Conservation (phyloP, 75 land plant species). For the Cunninghamia lanceolata region DNA sequence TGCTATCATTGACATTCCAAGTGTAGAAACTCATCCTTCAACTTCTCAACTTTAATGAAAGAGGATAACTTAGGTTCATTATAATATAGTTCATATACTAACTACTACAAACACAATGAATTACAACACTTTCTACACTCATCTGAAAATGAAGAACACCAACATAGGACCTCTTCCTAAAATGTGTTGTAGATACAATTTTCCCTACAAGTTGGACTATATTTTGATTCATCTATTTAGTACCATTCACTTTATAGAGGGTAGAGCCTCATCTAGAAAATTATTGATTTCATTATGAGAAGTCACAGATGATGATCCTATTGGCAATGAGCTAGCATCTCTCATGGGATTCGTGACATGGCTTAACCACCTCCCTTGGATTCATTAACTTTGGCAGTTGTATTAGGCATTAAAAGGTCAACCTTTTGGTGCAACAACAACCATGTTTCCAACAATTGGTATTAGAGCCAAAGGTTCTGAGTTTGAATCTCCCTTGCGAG, state of each 20-base stretch:
- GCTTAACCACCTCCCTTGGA: too few relatives aligned
- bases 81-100: slow-evolving; percentile 96
- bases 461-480: too few relatives aligned
- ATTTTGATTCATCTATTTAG: slow-evolving; percentile 52
- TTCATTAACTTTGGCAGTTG: too few relatives aligned
- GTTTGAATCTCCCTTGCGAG: too few relatives aligned
- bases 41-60: slow-evolving; percentile 72
- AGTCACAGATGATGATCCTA: too few relatives aligned
- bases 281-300: slow-evolving; percentile 21
- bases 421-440: too few relatives aligned
- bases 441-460: too few relatives aligned
- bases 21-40: slow-evolving; percentile 3
- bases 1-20: slow-evolving; percentile 68
- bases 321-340: slow-evolving; percentile 67
- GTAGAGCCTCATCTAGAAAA: slow-evolving; percentile 7
- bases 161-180: slow-evolving; percentile 95
- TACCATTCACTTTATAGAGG: slow-evolving; percentile 56
- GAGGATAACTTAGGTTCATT: slow-evolving; percentile 93
- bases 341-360: too few relatives aligned
- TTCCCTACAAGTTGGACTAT: slow-evolving; percentile 63
- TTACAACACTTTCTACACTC: slow-evolving; percentile 66
- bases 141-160: slow-evolving; percentile 72
- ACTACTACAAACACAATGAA: slow-evolving; percentile 93
- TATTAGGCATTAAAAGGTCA: too few relatives aligned
- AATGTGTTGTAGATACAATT: slow-evolving; percentile 93